Base-by-base conservation (phyloP, 1,139 yeast species). In the Hansenula lynferdii region DNA sequence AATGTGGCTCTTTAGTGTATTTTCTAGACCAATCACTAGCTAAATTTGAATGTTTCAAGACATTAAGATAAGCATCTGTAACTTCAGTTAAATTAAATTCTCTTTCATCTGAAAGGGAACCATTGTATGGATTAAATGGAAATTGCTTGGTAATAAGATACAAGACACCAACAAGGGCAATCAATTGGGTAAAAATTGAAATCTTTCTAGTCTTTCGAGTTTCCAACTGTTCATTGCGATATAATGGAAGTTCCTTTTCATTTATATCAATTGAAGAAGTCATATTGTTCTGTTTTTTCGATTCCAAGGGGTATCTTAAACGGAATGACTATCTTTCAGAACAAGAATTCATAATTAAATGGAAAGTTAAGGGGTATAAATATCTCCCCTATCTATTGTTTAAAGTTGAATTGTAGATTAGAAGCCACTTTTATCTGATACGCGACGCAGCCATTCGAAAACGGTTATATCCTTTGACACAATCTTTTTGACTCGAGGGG, bases 1-100 rank as follows among this genome's bases (percentile, higher is more conserved):
- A 64, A 56, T 85, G 95, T 2, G 84, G 75, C 37, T 71, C 75
- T 12, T 69, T 53, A 5, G 87, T 77, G 52, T 80, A 83, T 25
- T 60, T 65, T 41, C 67, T 50, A 3, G 75, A 64, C 83, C 83
- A 77, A 37, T 74, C 62, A 1, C 68, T 62, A 3, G 82, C 81
- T 22, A 61, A 55, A 50, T 77, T 77, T n/a, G 67, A 60, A 7
- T 37, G 23, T 27, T 65, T 61, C 35, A 77, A 58, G 1, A 74
- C 61, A 3, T 61, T 48, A 20, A 74, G 58, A 41, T 63, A 68
- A 8, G 50, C 45, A 2, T 37, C 28, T 18, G 49, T 42, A 4
- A 48, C 36, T 25, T 39, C 42, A 14, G 41, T 36, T 9, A 43
- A 21, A 14, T 36, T 22, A 28, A 31, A 31, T 8, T 23, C 22